Conservation (phyloP, 768 basidiomycete species). For the Leccinum subtestaceum region DNA sequence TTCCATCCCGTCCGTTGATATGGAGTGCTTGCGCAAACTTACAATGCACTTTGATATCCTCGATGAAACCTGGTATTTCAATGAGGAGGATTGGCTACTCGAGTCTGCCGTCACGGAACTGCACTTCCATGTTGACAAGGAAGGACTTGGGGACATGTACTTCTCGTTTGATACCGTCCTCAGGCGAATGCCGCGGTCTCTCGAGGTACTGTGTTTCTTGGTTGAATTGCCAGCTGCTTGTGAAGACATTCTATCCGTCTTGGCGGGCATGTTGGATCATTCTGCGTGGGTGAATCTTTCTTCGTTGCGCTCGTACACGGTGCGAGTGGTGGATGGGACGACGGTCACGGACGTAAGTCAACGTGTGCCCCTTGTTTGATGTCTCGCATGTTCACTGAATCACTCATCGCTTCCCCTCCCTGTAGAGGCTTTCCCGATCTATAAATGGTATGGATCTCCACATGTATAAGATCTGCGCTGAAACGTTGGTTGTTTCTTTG, state of each 20-base stretch:
- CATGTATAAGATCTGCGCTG: conserved; percentile 2
- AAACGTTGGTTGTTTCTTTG: not conserved
- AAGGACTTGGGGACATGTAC: not conserved
- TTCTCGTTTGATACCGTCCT: not conserved
- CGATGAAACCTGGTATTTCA: not conserved
- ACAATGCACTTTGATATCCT: not conserved
- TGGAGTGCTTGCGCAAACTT: not conserved
- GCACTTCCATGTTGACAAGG: not conserved
- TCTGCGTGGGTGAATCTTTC: not conserved
- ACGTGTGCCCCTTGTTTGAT: not conserved
- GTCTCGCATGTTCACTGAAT: not conserved
- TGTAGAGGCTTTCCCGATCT: conserved; percentile 1
- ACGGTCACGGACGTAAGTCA: not conserved
- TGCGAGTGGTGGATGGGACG: not conserved
- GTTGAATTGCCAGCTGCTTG: not conserved
- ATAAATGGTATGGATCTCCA: not conserved
- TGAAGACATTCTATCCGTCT: not conserved
- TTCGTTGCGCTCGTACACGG: not conserved
- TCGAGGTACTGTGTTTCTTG: not conserved
- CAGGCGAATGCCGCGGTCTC: not conserved
- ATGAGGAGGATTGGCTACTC: not conserved
- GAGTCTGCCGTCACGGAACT: not conserved
- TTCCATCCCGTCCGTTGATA: not conserved
- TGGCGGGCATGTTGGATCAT: not conserved
- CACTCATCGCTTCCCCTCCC: not conserved